Conservation (phyloP, 202 grass and related monocot genomes). For the Setaria viridis region DNA sequence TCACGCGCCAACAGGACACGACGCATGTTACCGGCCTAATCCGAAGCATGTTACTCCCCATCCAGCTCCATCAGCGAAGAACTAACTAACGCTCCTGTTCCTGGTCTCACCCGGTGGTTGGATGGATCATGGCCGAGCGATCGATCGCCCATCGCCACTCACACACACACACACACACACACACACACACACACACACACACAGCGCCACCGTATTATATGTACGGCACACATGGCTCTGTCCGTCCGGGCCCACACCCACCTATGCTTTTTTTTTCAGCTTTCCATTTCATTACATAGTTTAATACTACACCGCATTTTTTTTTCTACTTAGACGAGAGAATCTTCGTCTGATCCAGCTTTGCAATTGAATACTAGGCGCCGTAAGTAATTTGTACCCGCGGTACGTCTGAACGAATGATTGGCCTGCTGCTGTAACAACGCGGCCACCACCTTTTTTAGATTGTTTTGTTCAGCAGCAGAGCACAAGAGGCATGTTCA, state of each 20-base stretch:
- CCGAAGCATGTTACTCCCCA: constrained; percentile 43
- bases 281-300: background rate
- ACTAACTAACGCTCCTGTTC: background rate
- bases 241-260: background rate
- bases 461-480: background rate
- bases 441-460: background rate
- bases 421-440: constrained; percentile 36
- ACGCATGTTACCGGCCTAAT: constrained; percentile 36
- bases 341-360: constrained; percentile 42
- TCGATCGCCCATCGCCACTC: background rate
- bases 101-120: constrained; percentile 35
- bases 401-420: constrained; percentile 30
- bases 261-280: background rate
- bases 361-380: background rate
- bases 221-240: constrained; percentile 30
- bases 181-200: background rate
- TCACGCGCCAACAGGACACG: constrained; percentile 36
- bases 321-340: constrained; percentile 14
- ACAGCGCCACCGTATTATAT: constrained; percentile 13
- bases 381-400: background rate
- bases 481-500: constrained; percentile 40
- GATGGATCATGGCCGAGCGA: constrained; percentile 2
- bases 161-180: too few relatives aligned
- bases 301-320: background rate
- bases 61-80: background rate